phyloP scores from a whole-genome alignment of 139 green algal species.

The Closterium sp. region DNA sequence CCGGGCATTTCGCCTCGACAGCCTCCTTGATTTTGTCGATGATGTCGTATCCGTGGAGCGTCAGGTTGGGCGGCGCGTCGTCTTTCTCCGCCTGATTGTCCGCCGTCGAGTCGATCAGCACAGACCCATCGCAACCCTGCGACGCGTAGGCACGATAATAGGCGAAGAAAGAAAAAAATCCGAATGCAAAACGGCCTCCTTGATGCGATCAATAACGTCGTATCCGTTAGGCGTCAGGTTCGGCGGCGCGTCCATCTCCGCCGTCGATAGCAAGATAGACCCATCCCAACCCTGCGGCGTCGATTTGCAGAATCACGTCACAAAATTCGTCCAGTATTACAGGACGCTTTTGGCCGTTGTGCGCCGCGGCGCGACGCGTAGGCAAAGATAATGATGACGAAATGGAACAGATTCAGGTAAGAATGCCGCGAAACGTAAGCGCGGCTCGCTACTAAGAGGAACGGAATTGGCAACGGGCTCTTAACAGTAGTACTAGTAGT shows the following conservation, averaged over 20 bases:
- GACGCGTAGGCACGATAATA: no score
- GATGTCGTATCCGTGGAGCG: background rate
- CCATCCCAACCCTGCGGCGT: no score
- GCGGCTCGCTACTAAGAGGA: background rate
- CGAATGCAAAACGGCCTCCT: no score
- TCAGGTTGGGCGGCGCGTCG: background rate
- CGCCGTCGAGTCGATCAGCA: background rate
- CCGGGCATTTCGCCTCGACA: background rate
- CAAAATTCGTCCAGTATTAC: no score
- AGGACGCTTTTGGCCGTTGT: background rate
- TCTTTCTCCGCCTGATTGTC: background rate
- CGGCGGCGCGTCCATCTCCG: no score
- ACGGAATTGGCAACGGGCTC: no score
- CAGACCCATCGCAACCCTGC: conserved; percentile 3
- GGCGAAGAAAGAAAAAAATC: no score
- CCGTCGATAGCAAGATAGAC: no score
- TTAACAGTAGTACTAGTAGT: no score
- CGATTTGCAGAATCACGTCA: no score
- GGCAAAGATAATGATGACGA: background rate
- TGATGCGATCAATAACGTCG: no score
- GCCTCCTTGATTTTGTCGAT: background rate
- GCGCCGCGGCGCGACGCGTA: background rate
- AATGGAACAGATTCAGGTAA: background rate
- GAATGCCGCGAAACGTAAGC: background rate
- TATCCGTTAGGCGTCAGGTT: no score